phyloP scores from a whole-genome alignment of 176 grass and related monocot genomes.

The Poa pratensis region DNA sequence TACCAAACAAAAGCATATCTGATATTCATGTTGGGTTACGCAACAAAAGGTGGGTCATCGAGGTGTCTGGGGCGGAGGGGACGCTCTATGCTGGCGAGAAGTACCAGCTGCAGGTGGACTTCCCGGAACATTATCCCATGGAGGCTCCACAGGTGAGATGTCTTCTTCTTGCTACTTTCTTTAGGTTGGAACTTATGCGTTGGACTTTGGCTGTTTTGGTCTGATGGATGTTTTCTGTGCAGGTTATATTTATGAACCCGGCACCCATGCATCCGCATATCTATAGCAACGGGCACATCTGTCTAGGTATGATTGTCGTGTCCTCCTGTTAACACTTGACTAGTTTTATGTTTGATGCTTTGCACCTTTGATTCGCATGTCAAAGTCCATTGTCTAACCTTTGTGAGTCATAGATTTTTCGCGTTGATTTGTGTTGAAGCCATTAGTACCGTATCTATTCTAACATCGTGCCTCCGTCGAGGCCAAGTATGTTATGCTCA shows the following conservation, averaged over 20 bases:
- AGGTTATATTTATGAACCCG: conserved; percentile 96
- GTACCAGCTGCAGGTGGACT: conserved; percentile 92
- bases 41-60: conserved; percentile 78
- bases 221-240: conserved; percentile 16
- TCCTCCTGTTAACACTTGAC: not conserved
- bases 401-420: not conserved
- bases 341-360: not conserved
- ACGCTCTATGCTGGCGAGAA: conserved; percentile 75
- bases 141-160: conserved; percentile 79
- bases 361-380: conserved; percentile 10
- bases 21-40: conserved; percentile 23
- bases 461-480: not conserved
- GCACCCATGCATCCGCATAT: conserved; percentile 88
- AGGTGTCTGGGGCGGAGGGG: conserved; percentile 69
- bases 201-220: not conserved
- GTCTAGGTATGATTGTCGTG: conserved; percentile 67
- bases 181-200: not conserved
- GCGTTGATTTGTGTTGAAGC: not conserved
- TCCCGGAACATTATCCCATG: conserved; percentile 96
- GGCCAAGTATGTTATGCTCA: not conserved
- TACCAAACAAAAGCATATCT: conserved; percentile 14
- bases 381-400: not conserved
- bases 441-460: not conserved
- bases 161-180: not conserved
- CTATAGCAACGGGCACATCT: conserved; percentile 96